These are phyloP conservation scores for Vaucheria bursata DNA, from an alignment of 352 stramenopile genomes.

Conservation along the genomic window DNA sequence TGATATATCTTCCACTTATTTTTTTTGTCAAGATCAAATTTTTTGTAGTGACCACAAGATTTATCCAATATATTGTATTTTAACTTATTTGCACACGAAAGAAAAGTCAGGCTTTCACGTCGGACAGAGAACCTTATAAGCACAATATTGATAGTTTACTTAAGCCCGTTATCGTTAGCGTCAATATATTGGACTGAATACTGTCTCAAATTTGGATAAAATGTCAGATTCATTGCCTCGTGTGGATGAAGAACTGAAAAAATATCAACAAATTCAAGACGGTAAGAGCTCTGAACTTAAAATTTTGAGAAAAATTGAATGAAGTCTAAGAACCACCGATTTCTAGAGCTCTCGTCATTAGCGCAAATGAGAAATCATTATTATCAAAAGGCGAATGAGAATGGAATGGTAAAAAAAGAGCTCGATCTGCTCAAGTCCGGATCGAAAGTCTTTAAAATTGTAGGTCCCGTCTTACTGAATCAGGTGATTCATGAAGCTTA, in stretches of 20 bases:
- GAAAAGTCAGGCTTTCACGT: too few relatives aligned
- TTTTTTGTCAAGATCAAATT: too few relatives aligned
- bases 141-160: too few relatives aligned
- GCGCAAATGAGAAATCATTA: constrained; percentile 23
- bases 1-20: too few relatives aligned
- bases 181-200: too few relatives aligned
- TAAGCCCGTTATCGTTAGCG: too few relatives aligned
- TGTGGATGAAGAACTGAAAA: constrained; percentile 33
- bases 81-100: too few relatives aligned
- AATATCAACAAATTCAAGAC: constrained; percentile 24
- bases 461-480: constrained; percentile 40
- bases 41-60: too few relatives aligned
- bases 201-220: background rate
- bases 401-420: constrained; percentile 45
- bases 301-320: background rate
- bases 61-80: too few relatives aligned
- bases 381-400: constrained; percentile 46
- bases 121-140: too few relatives aligned
- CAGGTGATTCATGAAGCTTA: too few relatives aligned
- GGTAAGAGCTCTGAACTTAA: constrained; percentile 14
- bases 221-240: background rate
- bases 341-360: constrained; percentile 22
- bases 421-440: constrained; percentile 30
- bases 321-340: background rate
- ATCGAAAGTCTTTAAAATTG: constrained; percentile 33